A percentile compares a stretch with the other conserved stretches of the same genome.
Conservation (phyloP, 768 basidiomycete genomes). For the Panellus pusillus region DNA sequence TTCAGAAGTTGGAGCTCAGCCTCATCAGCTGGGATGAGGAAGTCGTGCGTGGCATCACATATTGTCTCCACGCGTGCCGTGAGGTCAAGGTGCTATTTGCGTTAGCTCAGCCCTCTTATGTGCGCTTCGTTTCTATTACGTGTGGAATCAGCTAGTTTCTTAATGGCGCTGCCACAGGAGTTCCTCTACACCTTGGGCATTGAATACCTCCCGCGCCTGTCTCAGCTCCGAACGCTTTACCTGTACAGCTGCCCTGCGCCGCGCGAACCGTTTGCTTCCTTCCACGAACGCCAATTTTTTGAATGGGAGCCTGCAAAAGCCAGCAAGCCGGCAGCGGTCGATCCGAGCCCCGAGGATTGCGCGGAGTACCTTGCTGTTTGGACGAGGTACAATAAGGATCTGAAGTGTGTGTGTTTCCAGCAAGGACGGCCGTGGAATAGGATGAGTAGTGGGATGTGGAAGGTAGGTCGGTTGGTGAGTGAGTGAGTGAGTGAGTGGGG, state of each 20-base stretch:
- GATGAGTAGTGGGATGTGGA: too few species aligned
- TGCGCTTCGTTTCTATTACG: background rate
- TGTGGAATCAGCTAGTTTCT: background rate
- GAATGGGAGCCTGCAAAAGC: background rate
- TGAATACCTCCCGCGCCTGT: background rate
- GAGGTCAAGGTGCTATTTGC: background rate
- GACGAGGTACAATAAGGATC: background rate
- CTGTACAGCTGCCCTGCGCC: background rate
- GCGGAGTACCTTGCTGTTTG: background rate
- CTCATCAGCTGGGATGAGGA: slow-evolving; percentile 4
- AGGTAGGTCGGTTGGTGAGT: too few species aligned
- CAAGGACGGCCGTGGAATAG: background rate
- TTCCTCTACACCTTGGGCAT: slow-evolving; percentile 4
- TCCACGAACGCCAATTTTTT: too few species aligned
- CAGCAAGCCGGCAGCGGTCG: background rate
- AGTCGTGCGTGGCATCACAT: background rate
- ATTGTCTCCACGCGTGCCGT: background rate
- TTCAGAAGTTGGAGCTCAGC: background rate
- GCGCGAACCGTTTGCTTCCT: background rate
- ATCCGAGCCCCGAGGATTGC: background rate
- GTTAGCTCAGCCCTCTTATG: background rate
- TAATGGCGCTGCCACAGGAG: background rate
- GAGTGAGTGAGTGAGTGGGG: too few species aligned
- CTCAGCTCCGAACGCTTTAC: background rate
- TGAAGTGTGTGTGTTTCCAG: background rate